A percentile compares a stretch with the other conserved stretches of the same genome.
Evolutionary conservation across 352 stramenopile species (phyloP).

Genomic region (Pythium aristosporum): DNA sequence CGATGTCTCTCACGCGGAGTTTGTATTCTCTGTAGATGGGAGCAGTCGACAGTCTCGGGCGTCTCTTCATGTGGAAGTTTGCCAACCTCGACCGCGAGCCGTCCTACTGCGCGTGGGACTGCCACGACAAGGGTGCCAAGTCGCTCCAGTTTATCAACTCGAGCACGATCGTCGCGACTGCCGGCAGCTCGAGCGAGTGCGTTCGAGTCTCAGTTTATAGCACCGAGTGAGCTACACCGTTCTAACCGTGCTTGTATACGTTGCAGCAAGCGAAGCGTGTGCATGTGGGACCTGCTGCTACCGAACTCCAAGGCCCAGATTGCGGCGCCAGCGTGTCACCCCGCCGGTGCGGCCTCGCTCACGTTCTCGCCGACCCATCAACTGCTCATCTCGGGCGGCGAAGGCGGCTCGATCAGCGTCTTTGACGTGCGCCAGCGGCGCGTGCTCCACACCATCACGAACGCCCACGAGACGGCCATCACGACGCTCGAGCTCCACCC

Average conservation of each 20-base stretch:
- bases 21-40: slow-evolving; percentile 49
- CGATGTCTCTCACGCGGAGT: background rate
- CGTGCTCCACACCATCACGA: slow-evolving; percentile 82
- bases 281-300: slow-evolving; percentile 83
- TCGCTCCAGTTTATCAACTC: slow-evolving; percentile 81
- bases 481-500: slow-evolving; percentile 80
- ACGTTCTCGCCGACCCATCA: slow-evolving; percentile 80
- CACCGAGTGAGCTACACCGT: background rate
- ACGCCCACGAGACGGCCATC: slow-evolving; percentile 83
- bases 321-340: slow-evolving; percentile 68
- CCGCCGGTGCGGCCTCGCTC: slow-evolving; percentile 67
- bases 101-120: slow-evolving; percentile 75
- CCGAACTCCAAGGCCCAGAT: slow-evolving; percentile 72
- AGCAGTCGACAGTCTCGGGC: slow-evolving; percentile 64
- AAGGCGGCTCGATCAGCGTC: slow-evolving; percentile 75
- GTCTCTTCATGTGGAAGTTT: slow-evolving; percentile 85
- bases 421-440: slow-evolving; percentile 87
- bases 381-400: slow-evolving; percentile 78
- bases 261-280: slow-evolving; percentile 75
- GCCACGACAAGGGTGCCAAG: slow-evolving; percentile 84
- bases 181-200: slow-evolving; percentile 73
- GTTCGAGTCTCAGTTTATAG: background rate
- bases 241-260: no score
- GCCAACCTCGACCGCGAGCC: slow-evolving; percentile 57
- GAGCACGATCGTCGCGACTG: slow-evolving; percentile 70